Base-by-base conservation (phyloP, 2,329 filamentous ascomycete genomes). In the Chrysoporthe puriensis region DNA sequence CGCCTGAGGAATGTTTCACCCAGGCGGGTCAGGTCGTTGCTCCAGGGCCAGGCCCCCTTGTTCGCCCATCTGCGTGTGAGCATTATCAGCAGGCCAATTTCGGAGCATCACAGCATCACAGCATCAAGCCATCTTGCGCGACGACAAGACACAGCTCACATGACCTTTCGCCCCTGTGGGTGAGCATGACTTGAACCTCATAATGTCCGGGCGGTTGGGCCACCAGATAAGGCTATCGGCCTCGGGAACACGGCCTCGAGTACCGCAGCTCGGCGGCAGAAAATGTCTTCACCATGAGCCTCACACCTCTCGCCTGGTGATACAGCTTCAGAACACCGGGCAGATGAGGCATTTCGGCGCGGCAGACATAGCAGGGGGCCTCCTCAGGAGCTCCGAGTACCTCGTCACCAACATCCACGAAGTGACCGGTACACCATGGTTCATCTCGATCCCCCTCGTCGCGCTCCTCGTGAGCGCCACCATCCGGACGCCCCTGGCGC, bases 371-470 rank as follows among this genome's bases (percentile, higher is more conserved):
- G 68, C 79, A 26, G 74, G 73, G 9, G 52, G 72, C 4, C 68
- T 77, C 50, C 74, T 85, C 64, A 73, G 80, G 36, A 71, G 75
- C 61, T 78, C 83, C 3, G 80, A 84, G 43, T 75, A 81, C 63
- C 72, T 79, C 68, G 79, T 88, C 62, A 73, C 79, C 46, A 76
- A 76, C 58, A 64, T 84, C 11, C 85, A 88, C 72, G 66, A 69
- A 34, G 52, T 73, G 60, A 78, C 79, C 34, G 80, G 81, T 48
- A 73, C 83, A 1, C 85, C 85, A 1, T 88, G 86, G 86, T 86
- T 79, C 71, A 70, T 86, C 43, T 79, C 81, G 40, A 85, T 88
- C 59, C 85, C 86, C 4, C 77, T 85, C n/a, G 76, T 85, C 16
- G 84, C 84, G 7, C 69, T 86, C 2, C 74, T 77, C 58, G 75